Conservation (phyloP, 2,329 filamentous ascomycete genomes). For the Paecilomyces dactylethromorphus region DNA sequence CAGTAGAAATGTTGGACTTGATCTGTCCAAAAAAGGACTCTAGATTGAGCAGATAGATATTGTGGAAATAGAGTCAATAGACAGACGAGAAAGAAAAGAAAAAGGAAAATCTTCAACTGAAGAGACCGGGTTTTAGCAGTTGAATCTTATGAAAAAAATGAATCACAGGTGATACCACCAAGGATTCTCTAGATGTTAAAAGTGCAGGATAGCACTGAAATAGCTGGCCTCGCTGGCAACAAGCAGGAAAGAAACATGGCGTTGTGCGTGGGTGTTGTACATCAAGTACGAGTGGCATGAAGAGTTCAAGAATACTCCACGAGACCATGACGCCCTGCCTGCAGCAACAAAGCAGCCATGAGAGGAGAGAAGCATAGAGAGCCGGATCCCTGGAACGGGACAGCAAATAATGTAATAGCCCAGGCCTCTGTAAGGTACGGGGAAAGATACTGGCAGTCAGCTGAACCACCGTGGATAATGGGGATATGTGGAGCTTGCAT, state of each 20-base stretch:
- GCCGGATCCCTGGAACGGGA: slow-evolving; percentile 1
- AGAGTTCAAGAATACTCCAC: slow-evolving; percentile 16
- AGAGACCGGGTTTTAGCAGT: not conserved
- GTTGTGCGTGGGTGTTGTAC: not conserved
- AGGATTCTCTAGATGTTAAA: not conserved
- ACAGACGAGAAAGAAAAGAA: not conserved
- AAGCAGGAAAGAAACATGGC: not conserved
- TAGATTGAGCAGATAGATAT: not conserved
- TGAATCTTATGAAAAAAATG: not conserved
- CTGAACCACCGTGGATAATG: not conserved
- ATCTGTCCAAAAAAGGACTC: not conserved
- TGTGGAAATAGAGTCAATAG: not conserved
- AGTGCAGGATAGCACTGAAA: not conserved
- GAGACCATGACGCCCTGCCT: slow-evolving; percentile 18
- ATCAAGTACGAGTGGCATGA: slow-evolving; percentile 5
- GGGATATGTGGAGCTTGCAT: slow-evolving; percentile 3
- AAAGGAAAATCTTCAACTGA: not conserved
- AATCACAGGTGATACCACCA: not conserved
- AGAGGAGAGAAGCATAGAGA: not conserved
- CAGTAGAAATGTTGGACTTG: not conserved
- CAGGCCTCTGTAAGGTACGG: slow-evolving; percentile 1
- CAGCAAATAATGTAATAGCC: slow-evolving; percentile 5
- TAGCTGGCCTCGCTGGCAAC: not conserved
- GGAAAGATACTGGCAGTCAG: not conserved
- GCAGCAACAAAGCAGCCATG: not conserved